Conservation (phyloP, 768 basidiomycete species). For the Strobilomyces dryophilus region DNA sequence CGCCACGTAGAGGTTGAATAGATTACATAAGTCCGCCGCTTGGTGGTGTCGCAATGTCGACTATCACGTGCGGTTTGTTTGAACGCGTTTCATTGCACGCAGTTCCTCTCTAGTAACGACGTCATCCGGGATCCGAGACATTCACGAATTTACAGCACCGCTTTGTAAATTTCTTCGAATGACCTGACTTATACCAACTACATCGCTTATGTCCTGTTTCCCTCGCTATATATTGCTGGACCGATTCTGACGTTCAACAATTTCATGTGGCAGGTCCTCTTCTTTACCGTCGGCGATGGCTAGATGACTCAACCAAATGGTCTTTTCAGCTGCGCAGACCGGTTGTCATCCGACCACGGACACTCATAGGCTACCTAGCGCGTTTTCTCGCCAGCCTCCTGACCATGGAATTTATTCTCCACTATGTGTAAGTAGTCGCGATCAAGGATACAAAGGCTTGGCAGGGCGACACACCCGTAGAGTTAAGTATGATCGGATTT, state of each 20-base stretch:
- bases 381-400: constrained; percentile 71
- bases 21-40: no score
- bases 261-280: constrained; percentile 84
- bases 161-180: no score
- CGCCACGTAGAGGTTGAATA: no score
- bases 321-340: constrained; percentile 57
- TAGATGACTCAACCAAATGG: not conserved
- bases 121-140: no score
- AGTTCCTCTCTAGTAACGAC: no score
- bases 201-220: constrained; percentile 82
- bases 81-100: no score
- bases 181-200: constrained; percentile 70
- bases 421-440: constrained; percentile 95
- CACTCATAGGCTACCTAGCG: constrained; percentile 51
- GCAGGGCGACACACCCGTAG: constrained; percentile 68
- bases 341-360: constrained; percentile 36
- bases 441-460: constrained; percentile 89
- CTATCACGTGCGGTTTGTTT: no score
- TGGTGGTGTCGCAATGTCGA: no score
- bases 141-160: no score
- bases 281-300: not conserved
- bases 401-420: constrained; percentile 88
- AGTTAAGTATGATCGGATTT: constrained; percentile 91
- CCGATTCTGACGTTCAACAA: constrained; percentile 97
- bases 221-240: constrained; percentile 92